Base-by-base conservation (phyloP, 768 basidiomycete genomes). In the Amanita phalloides region DNA sequence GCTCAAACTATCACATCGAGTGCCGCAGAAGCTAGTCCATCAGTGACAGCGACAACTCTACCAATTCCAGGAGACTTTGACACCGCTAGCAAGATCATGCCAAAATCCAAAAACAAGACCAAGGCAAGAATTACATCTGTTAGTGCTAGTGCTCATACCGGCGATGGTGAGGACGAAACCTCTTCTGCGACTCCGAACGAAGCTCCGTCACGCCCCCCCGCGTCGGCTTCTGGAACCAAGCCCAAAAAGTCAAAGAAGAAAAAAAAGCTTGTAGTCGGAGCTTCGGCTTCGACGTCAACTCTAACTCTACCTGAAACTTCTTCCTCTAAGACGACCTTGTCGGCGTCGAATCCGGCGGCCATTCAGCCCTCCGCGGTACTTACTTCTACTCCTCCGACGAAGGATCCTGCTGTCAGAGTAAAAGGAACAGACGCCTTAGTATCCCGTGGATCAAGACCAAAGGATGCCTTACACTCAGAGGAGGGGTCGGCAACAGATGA, bases 381-480 rank as follows among this genome's bases (percentile, higher is more conserved):
- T n/a, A 26, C 14, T n/a, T 10, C 26, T 39, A 4, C 36, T 38
- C n/a, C 25, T 13, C 23, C 17, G 25, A 25, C 37, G 26, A 13
- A 23, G 9, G 37, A 13, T 25, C n/a, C 36, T n/a, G 50, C 4
- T 36, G 48, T 14, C 17, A 11, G n/a, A 21, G 45, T 35, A 25
- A 55, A 50, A 53, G 49, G 49, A 17, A 47, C 44, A 17, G 48
- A 57, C 11, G 36, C 56, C 4, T 61, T 62, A 46, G 35, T 56
- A 3, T 33, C 32, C 44, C 69, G 69, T 58, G 68, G 68, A 57
- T 49, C 61, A 21, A 72, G 70, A 63, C 73, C 73, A 65, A 72
- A 72, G 64, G 76, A 74, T 64, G 69, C 57, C 14, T 36, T 56
- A 14, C 53, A 47, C 48, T 41, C 53, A 20, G 30, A 32, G 20